These are phyloP conservation scores for Geotrichum phurueaensis DNA, from an alignment of 1,139 yeast species.

Conservation along the genomic window DNA sequence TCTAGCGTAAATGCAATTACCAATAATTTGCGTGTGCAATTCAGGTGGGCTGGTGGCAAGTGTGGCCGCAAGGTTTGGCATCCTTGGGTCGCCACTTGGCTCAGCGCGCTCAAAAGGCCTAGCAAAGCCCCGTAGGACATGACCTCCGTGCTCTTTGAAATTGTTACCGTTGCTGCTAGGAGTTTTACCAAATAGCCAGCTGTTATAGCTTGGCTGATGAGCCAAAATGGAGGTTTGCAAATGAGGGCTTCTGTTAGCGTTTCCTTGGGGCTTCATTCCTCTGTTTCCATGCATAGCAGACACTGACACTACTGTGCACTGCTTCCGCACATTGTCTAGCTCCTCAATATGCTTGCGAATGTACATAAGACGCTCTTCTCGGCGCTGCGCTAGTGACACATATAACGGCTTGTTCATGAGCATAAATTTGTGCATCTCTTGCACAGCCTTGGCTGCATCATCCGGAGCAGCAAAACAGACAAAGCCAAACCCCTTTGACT, in stretches of 20 bases:
- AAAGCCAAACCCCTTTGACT: constrained; percentile 96
- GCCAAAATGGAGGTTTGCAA: too few species aligned
- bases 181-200: too few species aligned
- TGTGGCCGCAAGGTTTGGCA: not conserved
- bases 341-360: not conserved
- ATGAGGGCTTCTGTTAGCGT: not conserved
- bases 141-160: not conserved
- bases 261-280: not conserved
- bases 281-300: not conserved
- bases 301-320: not conserved
- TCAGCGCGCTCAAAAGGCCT: not conserved
- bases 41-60: not conserved
- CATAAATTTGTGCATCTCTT: constrained; percentile 89
- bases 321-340: not conserved
- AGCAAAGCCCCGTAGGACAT: not conserved
- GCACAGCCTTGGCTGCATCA: constrained; percentile 96
- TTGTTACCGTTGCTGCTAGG: too few species aligned
- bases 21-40: not conserved
- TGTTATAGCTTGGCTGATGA: too few species aligned
- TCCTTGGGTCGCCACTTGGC: not conserved
- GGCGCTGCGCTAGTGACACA: not conserved
- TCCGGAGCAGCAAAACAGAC: constrained; percentile 97
- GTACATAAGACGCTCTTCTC: not conserved
- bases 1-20: not conserved
- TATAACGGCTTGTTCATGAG: not conserved